phyloP scores from a whole-genome alignment of 1,139 yeast species.

The Yamadazyma taylorii region DNA sequence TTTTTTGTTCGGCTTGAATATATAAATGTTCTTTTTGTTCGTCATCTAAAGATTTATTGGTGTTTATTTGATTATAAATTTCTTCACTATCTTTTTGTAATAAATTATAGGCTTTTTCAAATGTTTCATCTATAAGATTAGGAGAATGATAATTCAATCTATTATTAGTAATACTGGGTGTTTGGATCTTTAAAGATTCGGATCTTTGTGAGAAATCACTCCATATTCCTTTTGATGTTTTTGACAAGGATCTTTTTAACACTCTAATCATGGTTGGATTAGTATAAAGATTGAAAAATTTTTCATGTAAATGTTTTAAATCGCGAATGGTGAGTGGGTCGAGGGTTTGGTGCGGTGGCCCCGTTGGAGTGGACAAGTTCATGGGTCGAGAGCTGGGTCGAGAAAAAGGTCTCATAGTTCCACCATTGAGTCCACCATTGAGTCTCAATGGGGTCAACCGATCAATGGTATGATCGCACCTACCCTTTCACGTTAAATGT shows the following conservation, averaged over 20 bases:
- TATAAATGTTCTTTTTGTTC: constrained; percentile 23
- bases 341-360: too few species aligned
- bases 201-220: constrained; percentile 46
- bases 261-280: constrained; percentile 12
- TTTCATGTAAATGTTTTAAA: constrained; percentile 3
- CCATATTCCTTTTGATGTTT: constrained; percentile 42
- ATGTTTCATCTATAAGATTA: constrained; percentile 66
- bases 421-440: too few species aligned
- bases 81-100: constrained; percentile 46
- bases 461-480: too few species aligned
- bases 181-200: constrained; percentile 25
- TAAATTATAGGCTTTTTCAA: constrained; percentile 63
- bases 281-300: constrained; percentile 1
- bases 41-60: constrained; percentile 16
- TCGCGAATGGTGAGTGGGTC: neutral
- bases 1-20: constrained; percentile 57
- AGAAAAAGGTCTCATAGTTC: too few species aligned
- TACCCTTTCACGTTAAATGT: too few species aligned
- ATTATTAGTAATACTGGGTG: constrained; percentile 5
- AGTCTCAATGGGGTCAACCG: too few species aligned
- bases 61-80: constrained; percentile 18
- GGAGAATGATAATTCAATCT: constrained; percentile 59
- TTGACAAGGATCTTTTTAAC: constrained; percentile 14
- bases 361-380: too few species aligned
- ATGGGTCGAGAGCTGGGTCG: too few species aligned